Percentiles rank a stretch among this genome's conserved stretches.
phyloP scores from a whole-genome alignment of 495 filamentous ascomycete genomes.

The Penicilliopsis zonata region DNA sequence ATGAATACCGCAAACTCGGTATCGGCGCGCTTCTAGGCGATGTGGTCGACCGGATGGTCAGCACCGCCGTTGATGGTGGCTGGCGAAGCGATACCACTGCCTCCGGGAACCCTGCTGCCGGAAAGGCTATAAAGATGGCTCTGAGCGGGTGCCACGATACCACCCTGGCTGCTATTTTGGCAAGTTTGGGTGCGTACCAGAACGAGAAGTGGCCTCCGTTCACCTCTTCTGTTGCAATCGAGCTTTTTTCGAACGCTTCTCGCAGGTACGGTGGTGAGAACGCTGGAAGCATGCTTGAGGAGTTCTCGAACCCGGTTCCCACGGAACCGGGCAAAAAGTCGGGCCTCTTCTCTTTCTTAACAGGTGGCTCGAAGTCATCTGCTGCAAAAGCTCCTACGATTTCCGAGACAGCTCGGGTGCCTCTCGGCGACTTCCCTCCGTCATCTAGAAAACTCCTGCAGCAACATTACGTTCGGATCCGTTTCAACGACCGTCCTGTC shows the following conservation, averaged over 20 bases:
- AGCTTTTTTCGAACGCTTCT: slow-evolving; percentile 57
- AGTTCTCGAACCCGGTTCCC: slow-evolving; percentile 14
- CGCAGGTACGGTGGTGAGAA: slow-evolving; percentile 1
- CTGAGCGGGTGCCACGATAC: slow-evolving; percentile 92
- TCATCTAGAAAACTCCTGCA: slow-evolving; percentile 37
- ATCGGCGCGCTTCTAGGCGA: slow-evolving; percentile 80
- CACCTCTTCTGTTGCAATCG: slow-evolving; percentile 81
- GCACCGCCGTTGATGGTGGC: slow-evolving; percentile 47
- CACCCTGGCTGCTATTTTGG: slow-evolving; percentile 68
- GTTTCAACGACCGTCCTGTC: slow-evolving; percentile 80
- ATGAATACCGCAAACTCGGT: slow-evolving; percentile 75
- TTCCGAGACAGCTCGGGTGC: slow-evolving; percentile 22
- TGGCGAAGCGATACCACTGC: slow-evolving; percentile 46
- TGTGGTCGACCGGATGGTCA: slow-evolving; percentile 73
- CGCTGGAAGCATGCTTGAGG: slow-evolving; percentile 9
- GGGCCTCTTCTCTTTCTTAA: slow-evolving; percentile 20
- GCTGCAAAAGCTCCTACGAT: slow-evolving; percentile 6
- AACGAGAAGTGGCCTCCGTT: slow-evolving; percentile 75
- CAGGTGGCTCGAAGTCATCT: slow-evolving; percentile 11
- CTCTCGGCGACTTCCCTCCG: slow-evolving; percentile 18
- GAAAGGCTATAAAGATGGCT: slow-evolving; percentile 52
- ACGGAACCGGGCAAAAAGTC: slow-evolving; percentile 11
- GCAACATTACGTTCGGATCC: slow-evolving; percentile 80
- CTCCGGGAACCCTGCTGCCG: slow-evolving; percentile 28
- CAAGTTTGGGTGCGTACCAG: slow-evolving; percentile 68